Evolutionary conservation across 1,284 basidiomycete genomes (phyloP).

Genomic region (Pisolithus thermaeus): DNA sequence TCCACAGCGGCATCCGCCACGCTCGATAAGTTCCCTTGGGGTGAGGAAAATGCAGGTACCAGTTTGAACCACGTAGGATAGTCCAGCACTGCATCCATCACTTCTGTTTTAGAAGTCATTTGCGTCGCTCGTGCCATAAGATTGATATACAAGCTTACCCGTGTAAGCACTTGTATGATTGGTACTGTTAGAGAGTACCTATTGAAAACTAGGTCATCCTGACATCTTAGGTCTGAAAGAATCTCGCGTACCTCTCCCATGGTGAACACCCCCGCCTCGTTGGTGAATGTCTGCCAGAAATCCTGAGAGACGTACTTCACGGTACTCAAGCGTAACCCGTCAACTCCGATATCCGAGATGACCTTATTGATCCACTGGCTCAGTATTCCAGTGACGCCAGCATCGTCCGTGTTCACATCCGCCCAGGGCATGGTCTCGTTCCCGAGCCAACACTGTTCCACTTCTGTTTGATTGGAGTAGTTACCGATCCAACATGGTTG

Average conservation of each 20-base stretch:
- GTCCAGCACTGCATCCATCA: constrained; percentile 54
- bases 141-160: constrained; percentile 20
- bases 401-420: constrained; percentile 70
- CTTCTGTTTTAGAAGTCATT: constrained; percentile 16
- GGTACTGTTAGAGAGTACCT: constrained; percentile 38
- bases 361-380: constrained; percentile 55
- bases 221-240: neutral
- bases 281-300: constrained; percentile 63
- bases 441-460: constrained; percentile 76
- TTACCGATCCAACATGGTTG: constrained; percentile 37
- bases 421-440: constrained; percentile 56
- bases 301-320: constrained; percentile 55
- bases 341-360: constrained; percentile 45
- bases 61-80: constrained; percentile 67
- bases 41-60: constrained; percentile 48
- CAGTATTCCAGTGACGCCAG: constrained; percentile 45
- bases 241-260: constrained; percentile 63
- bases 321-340: constrained; percentile 63
- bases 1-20: constrained; percentile 24
- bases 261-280: constrained; percentile 64
- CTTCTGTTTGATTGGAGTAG: constrained; percentile 59
- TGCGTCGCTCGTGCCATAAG: neutral
- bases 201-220: constrained; percentile 3
- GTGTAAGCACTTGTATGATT: constrained; percentile 37
- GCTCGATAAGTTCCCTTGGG: constrained; percentile 14